Percentiles rank a stretch among this genome's conserved stretches.
These are phyloP conservation scores for Serendipita sp. DNA, from an alignment of 1,284 basidiomycete genomes.

Conservation along the genomic window DNA sequence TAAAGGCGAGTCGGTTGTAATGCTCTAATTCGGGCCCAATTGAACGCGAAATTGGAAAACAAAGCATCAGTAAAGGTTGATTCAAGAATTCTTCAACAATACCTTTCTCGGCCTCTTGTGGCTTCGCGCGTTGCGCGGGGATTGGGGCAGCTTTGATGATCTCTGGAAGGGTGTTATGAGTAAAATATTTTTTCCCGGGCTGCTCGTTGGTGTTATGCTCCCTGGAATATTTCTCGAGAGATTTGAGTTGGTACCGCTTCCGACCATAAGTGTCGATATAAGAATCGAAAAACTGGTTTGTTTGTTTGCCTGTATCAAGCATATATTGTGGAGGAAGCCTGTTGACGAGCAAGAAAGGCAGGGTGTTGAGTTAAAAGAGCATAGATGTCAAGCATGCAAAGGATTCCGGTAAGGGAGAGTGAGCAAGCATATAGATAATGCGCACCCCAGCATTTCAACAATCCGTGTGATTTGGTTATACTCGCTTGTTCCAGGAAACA, in stretches of 20 bases:
- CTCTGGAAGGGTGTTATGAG: conserved; percentile 83
- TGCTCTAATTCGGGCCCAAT: conserved; percentile 44
- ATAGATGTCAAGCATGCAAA: conserved; percentile 12
- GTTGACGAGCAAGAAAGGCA: conserved; percentile 7
- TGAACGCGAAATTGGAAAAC: conserved; percentile 10
- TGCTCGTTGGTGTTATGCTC: conserved; percentile 94
- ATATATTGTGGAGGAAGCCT: conserved; percentile 84
- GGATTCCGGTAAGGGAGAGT: conserved; percentile 6
- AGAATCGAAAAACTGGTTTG: conserved; percentile 83
- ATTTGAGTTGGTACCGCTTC: conserved; percentile 82
- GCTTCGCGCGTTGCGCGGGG: conserved; percentile 47
- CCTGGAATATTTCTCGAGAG: conserved; percentile 84
- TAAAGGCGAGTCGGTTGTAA: conserved; percentile 85
- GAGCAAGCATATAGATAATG: conserved; percentile 13
- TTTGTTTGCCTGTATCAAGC: conserved; percentile 94
- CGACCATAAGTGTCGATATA: conserved; percentile 71
- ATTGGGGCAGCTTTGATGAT: conserved; percentile 93
- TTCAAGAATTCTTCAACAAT: conserved; percentile 1
- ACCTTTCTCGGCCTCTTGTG: conserved; percentile 89
- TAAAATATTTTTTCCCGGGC: conserved; percentile 97
- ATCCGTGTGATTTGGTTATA: conserved; percentile 97
- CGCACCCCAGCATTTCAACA: conserved; percentile 94
- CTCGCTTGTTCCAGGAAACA: conserved; percentile 97
- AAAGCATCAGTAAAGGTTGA: conserved; percentile 9
- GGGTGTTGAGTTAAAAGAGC: neutral